Percentiles rank a stretch among this genome's conserved stretches.
These are phyloP conservation scores for Amaranthus palmeri DNA, from an alignment of 148 eudicot genomes.

Conservation along the genomic window DNA sequence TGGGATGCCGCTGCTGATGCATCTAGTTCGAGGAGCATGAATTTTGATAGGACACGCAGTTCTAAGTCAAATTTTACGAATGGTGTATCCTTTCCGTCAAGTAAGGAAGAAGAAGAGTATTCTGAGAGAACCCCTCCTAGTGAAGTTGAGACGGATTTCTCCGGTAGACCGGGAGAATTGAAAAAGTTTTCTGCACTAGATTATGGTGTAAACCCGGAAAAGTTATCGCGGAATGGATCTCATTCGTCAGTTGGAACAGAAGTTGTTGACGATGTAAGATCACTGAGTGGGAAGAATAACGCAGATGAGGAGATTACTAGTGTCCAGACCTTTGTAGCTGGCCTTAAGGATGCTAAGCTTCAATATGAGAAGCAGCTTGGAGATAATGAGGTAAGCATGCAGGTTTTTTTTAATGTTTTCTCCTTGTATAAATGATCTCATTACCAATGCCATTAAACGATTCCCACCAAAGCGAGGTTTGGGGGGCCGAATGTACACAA, in stretches of 20 bases:
- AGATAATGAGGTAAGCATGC: conserved; percentile 47
- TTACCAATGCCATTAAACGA: no score
- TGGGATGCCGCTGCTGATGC: conserved; percentile 31
- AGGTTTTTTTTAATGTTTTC: not conserved
- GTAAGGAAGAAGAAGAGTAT: conserved; percentile 34
- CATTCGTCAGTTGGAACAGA: conserved; percentile 60
- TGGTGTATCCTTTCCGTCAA: conserved; percentile 38
- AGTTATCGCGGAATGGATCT: conserved; percentile 60
- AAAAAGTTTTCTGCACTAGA: conserved; percentile 42
- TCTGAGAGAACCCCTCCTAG: conserved; percentile 67
- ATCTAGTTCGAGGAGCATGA: conserved; percentile 39
- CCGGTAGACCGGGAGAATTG: conserved; percentile 61
- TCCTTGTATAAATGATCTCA: not conserved
- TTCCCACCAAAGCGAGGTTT: no score
- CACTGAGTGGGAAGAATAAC: conserved; percentile 31
- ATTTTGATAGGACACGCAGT: conserved; percentile 44
- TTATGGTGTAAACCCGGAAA: conserved; percentile 42
- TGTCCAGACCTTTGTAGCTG: conserved; percentile 71
- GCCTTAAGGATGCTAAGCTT: conserved; percentile 77
- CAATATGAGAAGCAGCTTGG: conserved; percentile 57
- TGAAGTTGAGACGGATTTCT: conserved; percentile 50
- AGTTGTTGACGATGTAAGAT: conserved; percentile 40
- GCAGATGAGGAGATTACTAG: conserved; percentile 75
- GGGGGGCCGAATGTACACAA: no score
- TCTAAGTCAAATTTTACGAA: conserved; percentile 36